Evolutionary conservation across 2,329 filamentous ascomycete genomes (phyloP).

Genomic region (Ophiostoma sp.): DNA sequence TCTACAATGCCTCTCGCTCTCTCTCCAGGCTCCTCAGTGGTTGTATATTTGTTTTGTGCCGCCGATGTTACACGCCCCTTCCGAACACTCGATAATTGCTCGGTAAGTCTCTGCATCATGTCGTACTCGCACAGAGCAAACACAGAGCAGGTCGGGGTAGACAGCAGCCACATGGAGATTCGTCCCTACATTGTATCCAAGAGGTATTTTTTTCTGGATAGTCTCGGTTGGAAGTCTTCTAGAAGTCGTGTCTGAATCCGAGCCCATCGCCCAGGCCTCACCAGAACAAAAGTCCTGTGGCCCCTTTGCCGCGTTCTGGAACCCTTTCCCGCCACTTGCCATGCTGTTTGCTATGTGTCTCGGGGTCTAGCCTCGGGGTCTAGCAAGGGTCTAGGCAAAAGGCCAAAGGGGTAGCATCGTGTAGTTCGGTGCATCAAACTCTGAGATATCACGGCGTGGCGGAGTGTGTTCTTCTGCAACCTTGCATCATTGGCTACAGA

Average conservation of each 20-base stretch:
- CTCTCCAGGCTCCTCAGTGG: neutral
- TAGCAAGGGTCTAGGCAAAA: neutral
- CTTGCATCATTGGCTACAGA: neutral
- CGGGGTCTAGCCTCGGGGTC: neutral
- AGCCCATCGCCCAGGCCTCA: neutral
- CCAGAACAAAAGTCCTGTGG: neutral
- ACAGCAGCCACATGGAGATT: too few relatives aligned
- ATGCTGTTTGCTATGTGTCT: constrained; percentile 4
- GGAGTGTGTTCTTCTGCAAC: neutral
- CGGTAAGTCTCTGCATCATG: neutral
- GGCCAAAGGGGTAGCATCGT: neutral
- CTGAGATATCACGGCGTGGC: neutral
- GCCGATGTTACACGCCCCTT: neutral
- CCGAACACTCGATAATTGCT: neutral
- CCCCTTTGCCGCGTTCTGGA: neutral
- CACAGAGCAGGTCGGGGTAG: neutral
- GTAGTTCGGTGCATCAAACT: neutral
- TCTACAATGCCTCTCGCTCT: neutral
- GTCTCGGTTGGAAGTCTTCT: neutral
- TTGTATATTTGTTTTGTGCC: too few relatives aligned
- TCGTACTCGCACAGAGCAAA: neutral
- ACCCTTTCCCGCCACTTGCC: neutral
- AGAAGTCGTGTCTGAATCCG: neutral
- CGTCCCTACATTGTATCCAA: too few relatives aligned
- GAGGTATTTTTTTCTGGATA: neutral